Percentiles rank a stretch among this genome's conserved stretches.
phyloP scores from a whole-genome alignment of 805 yeast genomes.

The Wickerhamiella sergipiensis region DNA sequence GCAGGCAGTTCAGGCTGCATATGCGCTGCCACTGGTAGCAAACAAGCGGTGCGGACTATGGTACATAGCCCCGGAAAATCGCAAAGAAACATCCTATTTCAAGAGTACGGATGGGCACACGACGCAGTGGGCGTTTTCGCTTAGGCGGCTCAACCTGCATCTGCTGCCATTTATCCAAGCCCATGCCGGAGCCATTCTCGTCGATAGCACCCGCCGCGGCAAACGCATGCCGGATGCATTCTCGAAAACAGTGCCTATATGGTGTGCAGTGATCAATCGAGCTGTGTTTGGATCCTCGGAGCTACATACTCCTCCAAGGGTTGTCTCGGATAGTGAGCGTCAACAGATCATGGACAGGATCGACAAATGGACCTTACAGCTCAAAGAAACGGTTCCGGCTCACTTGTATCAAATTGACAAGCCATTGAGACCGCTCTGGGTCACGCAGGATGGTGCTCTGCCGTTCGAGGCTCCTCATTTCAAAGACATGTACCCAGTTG shows the following conservation, averaged over 20 bases:
- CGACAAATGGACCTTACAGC: slow-evolving; percentile 35
- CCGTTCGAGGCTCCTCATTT: slow-evolving; percentile 27
- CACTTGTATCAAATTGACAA: slow-evolving; percentile 29
- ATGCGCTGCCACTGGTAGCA: slow-evolving; percentile 31
- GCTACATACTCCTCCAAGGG: slow-evolving; percentile 36
- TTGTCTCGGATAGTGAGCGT: slow-evolving; percentile 45
- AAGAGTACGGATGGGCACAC: slow-evolving; percentile 89
- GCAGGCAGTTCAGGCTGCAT: slow-evolving; percentile 26
- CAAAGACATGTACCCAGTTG: slow-evolving; percentile 30
- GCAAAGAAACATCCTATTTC: slow-evolving; percentile 47
- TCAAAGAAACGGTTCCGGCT: slow-evolving; percentile 28
- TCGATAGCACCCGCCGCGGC: slow-evolving; percentile 80
- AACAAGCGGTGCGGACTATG: slow-evolving; percentile 82
- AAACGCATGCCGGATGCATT: slow-evolving; percentile 76
- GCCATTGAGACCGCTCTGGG: slow-evolving; percentile 57
- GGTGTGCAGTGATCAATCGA: slow-evolving; percentile 71
- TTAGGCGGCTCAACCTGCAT: slow-evolving; percentile 63
- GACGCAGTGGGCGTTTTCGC: slow-evolving; percentile 64
- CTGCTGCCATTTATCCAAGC: slow-evolving; percentile 36
- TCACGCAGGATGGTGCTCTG: slow-evolving; percentile 38
- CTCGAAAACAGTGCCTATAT: slow-evolving; percentile 77
- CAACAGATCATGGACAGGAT: slow-evolving; percentile 35
- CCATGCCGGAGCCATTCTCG: slow-evolving; percentile 37
- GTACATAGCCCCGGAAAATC: slow-evolving; percentile 45
- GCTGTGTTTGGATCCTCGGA: slow-evolving; percentile 33